Base-by-base conservation (phyloP, 108 stramenopile genomes). In the Skeletonema potamos region DNA sequence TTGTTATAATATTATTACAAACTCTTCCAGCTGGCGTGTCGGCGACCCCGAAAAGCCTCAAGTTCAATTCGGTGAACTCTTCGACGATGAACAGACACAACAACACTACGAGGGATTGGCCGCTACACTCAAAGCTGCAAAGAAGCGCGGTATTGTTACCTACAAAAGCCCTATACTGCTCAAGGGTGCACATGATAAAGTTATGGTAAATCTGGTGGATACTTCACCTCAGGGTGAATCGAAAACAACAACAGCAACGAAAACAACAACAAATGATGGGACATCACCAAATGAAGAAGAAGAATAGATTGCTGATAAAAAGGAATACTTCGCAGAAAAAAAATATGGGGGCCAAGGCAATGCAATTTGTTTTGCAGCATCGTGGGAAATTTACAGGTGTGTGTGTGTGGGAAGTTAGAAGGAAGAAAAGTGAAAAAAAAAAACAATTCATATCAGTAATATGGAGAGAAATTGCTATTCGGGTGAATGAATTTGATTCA, bases 121-220 rank as follows among this genome's bases (percentile, higher is more conserved):
- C 22, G 88, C 85, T 6, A 89, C 88, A 13, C 81, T 89, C 27
- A 87, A 87, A 66, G 86, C 86, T 28, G 88, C 88, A 17, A 85
- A 82, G 51, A 87, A 86, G 58, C 81, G 86, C 20, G 76, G 86
- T 18, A 74, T 87, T 30, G 85, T 89, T 20, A 81, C 85, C 17
- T 87, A 86, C 73, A 82, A 86, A 55, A 85, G 86, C 20, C 85
- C 84, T 55, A 87, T 88, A 75, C 75, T 88, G 7, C 83, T 88
- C 61, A 88, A 88, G 65, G 88, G 88, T 11, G 88, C 85, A 43
- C 88, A 89, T 73, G 88, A 89, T 67, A 72, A 87, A 74, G 86
- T 87, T n/a, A 37, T 84, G 41, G 83, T 88, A 24, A 86, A 63
- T 48, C 58, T 77, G 0, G 76, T 77, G 12, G 76, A 77, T 64